Base-by-base conservation (phyloP, 1,284 basidiomycete genomes). In the Apiotrichum laibachii region DNA sequence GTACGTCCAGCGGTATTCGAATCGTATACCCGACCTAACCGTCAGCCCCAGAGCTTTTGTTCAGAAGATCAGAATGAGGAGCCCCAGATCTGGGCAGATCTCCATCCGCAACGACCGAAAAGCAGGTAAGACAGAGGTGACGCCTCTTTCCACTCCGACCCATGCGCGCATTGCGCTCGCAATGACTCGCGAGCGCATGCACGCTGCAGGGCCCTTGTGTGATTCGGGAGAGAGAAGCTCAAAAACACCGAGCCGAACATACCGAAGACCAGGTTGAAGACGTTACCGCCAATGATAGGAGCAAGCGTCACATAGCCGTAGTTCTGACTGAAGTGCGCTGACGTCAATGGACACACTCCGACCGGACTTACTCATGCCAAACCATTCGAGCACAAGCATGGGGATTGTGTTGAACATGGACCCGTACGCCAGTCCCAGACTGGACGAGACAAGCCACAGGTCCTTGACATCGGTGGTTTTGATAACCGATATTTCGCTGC, bases 251-350 rank as follows among this genome's bases (percentile, higher is more conserved):
- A 37, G 37, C 45, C 5, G 35, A 21, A 48, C 61, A 33, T 45
- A 60, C 92, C 92, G 69, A 94, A 95, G 45, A 88, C 80, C 43
- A 94, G 70, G 44, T 90, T 92, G 77, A 93, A 90, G 1, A 91
- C 53, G 77, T 94, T 95, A 0, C 89, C 89, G 9, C 88, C 89
- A 2, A 92, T 51, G 58, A 92, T 82, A 1, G 92, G 90, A 0
- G 88, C 84, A 19, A 92, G 77, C 9, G 85, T 85, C 33, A 88
- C 82, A 71, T 85, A 89, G 18, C 92, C 92, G 86, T 86, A 93
- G 74, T 94, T 95, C 87, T 86, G 16, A 79, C 85, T 86, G 61
- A 60, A 60, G 51, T 70, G 54, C 51, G 55, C 53, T 70, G 45
- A 61, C 61, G 48, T 63, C 59, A 51, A 33, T 55, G 49, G 60